Evolutionary conservation across 805 yeast genomes (phyloP).

Genomic region (Sungouiella thailandica): DNA sequence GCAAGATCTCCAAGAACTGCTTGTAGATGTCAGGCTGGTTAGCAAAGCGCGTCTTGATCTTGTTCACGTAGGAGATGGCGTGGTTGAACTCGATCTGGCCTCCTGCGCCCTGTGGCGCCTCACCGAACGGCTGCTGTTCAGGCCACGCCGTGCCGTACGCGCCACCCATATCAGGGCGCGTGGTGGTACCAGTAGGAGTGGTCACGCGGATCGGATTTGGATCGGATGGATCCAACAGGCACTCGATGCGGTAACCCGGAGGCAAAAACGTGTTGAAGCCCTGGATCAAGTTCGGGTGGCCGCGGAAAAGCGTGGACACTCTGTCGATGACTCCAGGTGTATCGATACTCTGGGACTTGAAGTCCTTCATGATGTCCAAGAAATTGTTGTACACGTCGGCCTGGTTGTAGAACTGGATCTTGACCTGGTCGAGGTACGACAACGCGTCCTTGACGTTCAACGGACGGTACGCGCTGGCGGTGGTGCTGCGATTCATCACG

Average conservation of each 20-base stretch:
- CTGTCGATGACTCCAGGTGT: conserved; percentile 98
- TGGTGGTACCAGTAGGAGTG: conserved; percentile 87
- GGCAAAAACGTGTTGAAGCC: conserved; percentile 98
- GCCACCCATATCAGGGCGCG: conserved; percentile 47
- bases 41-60: conserved; percentile 89
- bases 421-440: conserved; percentile 92
- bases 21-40: conserved; percentile 94
- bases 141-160: conserved; percentile 3
- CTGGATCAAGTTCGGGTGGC: conserved; percentile 90
- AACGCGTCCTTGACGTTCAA: conserved; percentile 94
- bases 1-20: conserved; percentile 88
- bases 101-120: conserved; percentile 23
- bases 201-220: conserved; percentile 91
- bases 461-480: conserved; percentile 58
- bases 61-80: conserved; percentile 93
- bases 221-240: conserved; percentile 83
- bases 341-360: conserved; percentile 91
- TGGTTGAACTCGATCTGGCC: conserved; percentile 93
- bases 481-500: conserved; percentile 38
- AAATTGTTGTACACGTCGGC: conserved; percentile 96
- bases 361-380: conserved; percentile 97
- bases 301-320: conserved; percentile 84
- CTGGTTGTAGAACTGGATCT: conserved; percentile 83
- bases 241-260: conserved; percentile 91
- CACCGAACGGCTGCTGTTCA: conserved; percentile 12